These are phyloP conservation scores for Aspergillus carlsbadensis DNA, from an alignment of 495 filamentous ascomycete species.

Conservation along the genomic window DNA sequence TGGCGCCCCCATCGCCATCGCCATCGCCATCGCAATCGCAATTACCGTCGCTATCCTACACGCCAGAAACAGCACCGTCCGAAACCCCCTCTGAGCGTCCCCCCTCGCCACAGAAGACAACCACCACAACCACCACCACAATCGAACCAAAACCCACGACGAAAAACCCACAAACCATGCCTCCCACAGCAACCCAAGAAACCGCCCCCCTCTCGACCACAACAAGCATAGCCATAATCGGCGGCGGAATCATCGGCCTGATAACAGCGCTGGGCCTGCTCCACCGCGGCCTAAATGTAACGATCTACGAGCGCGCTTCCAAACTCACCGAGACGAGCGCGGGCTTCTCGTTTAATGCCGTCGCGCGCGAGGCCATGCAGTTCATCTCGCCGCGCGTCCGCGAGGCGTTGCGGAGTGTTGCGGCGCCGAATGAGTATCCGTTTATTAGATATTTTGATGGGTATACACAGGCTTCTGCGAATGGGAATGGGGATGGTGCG, in stretches of 20 bases:
- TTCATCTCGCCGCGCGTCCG: neutral
- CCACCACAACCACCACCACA: no score
- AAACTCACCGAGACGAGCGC: conserved; percentile 10
- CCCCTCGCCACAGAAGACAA: no score
- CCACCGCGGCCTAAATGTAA: neutral
- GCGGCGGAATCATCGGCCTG: conserved; percentile 13
- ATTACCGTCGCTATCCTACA: no score
- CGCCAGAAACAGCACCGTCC: no score
- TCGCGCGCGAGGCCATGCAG: conserved; percentile 1
- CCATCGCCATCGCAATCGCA: no score
- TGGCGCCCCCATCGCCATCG: no score
- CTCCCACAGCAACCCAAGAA: neutral
- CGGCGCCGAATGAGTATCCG: neutral
- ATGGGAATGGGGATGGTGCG: no score
- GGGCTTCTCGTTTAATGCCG: neutral
- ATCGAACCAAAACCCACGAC: no score
- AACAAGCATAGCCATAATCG: conserved; percentile 12
- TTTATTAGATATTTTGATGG: conserved; percentile 10
- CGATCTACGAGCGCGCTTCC: conserved; percentile 2
- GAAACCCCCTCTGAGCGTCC: no score
- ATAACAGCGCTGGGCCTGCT: conserved; percentile 6
- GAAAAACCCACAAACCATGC: no score
- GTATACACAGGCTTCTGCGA: no score
- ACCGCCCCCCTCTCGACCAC: neutral
- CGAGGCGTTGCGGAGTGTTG: neutral